Percentiles rank a stretch among this genome's conserved stretches.
Evolutionary conservation across 192 early-diverging fungal genomes (phyloP).

Genomic region (Podila horticola): DNA sequence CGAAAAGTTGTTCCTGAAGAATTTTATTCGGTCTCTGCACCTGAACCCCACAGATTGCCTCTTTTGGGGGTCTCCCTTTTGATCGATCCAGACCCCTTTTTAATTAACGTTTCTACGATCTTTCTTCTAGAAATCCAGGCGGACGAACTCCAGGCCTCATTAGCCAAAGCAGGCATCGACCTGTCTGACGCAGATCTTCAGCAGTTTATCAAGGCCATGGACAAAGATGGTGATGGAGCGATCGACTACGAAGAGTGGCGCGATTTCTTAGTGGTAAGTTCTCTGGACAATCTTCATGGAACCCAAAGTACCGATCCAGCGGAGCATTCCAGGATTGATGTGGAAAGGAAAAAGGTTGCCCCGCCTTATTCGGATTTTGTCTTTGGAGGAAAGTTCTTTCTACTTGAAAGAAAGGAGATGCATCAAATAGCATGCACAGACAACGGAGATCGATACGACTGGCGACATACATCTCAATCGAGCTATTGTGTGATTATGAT

Average conservation of each 20-base stretch:
- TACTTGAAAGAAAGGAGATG: too few relatives aligned
- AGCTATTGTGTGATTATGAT: too few relatives aligned
- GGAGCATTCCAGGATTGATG: background rate
- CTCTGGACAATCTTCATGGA: background rate
- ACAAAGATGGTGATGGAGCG: slow-evolving; percentile 69
- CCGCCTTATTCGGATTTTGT: too few relatives aligned
- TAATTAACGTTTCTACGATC: background rate
- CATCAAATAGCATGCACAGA: too few relatives aligned
- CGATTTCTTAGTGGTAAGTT: slow-evolving; percentile 65
- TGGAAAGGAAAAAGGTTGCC: too few relatives aligned
- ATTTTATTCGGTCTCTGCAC: background rate
- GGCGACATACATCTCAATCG: too few relatives aligned
- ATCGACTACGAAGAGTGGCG: slow-evolving; percentile 78
- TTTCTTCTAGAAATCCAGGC: slow-evolving; percentile 55
- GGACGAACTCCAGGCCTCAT: slow-evolving; percentile 62
- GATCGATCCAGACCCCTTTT: background rate
- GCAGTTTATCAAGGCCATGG: slow-evolving; percentile 69
- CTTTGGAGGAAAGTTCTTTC: too few relatives aligned
- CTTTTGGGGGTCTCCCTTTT: background rate
- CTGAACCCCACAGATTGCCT: too few relatives aligned
- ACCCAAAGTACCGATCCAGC: background rate
- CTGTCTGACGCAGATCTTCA: slow-evolving; percentile 67
- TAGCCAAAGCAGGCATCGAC: slow-evolving; percentile 68
- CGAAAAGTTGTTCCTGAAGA: background rate
- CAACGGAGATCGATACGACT: too few relatives aligned